phyloP scores from a whole-genome alignment of 23 red algal genomes.

The Gracilaria gracilis region DNA sequence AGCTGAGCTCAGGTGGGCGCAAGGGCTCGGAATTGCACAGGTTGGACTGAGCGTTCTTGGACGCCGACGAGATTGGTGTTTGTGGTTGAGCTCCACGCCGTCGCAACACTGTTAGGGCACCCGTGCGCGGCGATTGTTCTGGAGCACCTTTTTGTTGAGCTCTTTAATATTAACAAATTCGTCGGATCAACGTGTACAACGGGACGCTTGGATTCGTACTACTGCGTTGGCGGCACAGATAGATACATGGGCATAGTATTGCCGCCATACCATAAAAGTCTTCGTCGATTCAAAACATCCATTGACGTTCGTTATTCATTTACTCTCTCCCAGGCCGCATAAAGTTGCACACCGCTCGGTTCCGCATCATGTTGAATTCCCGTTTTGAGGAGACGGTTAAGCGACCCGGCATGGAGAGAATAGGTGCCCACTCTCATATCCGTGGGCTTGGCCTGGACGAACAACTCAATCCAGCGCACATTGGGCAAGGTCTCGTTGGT shows the following conservation, averaged over 20 bases:
- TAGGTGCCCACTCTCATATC: constrained; percentile 98
- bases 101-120: constrained; percentile 4
- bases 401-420: constrained; percentile 78
- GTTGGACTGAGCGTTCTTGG: background rate
- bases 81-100: constrained; percentile 19
- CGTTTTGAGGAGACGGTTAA: constrained; percentile 68
- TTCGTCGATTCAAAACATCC: no score
- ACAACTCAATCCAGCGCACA: constrained; percentile 60
- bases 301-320: no score
- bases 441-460: constrained; percentile 90
- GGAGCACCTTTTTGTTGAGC: background rate
- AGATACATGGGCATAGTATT: no score
- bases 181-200: no score
- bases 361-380: constrained; percentile 31
- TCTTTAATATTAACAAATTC: background rate
- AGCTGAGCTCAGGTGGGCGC: background rate
- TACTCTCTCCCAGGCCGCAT: background rate
- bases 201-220: no score
- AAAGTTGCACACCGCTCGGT: background rate
- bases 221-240: no score
- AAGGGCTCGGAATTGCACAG: background rate
- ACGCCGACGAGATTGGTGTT: constrained; percentile 7
- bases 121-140: constrained; percentile 2
- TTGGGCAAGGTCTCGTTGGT: constrained; percentile 87
- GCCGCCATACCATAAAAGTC: no score